These are phyloP conservation scores for Collybiopsis confluens DNA, from an alignment of 768 basidiomycete species.

Conservation along the genomic window DNA sequence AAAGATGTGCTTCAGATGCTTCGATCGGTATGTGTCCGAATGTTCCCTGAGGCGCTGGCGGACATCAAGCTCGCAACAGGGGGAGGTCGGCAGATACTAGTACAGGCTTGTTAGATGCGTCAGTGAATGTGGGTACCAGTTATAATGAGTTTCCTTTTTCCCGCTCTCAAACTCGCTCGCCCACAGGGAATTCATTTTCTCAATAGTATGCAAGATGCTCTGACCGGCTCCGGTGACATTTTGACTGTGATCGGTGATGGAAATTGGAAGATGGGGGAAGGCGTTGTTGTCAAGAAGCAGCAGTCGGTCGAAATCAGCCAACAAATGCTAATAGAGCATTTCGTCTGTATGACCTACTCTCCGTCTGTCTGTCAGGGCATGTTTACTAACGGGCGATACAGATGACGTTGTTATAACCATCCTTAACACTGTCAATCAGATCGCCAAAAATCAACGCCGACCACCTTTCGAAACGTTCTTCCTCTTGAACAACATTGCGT, in stretches of 20 bases:
- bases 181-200: constrained; percentile 64
- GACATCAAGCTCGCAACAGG: constrained; percentile 60
- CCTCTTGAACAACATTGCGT: constrained; percentile 74
- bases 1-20: constrained; percentile 66
- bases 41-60: constrained; percentile 83
- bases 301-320: constrained; percentile 52
- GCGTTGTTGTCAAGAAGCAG: constrained; percentile 55
- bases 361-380: too few species aligned
- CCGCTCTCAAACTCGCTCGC: too few species aligned
- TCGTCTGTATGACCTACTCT: constrained; percentile 67
- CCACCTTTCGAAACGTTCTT: constrained; percentile 72
- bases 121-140: background rate
- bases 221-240: constrained; percentile 60
- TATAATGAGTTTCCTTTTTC: constrained; percentile 51
- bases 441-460: constrained; percentile 58
- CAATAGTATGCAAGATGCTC: constrained; percentile 65
- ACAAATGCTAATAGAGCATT: constrained; percentile 66
- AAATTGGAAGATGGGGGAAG: constrained; percentile 91
- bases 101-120: constrained; percentile 39
- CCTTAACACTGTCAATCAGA: constrained; percentile 52
- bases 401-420: constrained; percentile 74
- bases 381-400: constrained; percentile 26
- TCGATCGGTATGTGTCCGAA: constrained; percentile 67
- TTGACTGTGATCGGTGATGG: constrained; percentile 76
- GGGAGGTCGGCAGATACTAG: constrained; percentile 51